These are phyloP conservation scores for Aspergillus egyptiacus DNA, from an alignment of 495 filamentous ascomycete genomes.

Conservation along the genomic window DNA sequence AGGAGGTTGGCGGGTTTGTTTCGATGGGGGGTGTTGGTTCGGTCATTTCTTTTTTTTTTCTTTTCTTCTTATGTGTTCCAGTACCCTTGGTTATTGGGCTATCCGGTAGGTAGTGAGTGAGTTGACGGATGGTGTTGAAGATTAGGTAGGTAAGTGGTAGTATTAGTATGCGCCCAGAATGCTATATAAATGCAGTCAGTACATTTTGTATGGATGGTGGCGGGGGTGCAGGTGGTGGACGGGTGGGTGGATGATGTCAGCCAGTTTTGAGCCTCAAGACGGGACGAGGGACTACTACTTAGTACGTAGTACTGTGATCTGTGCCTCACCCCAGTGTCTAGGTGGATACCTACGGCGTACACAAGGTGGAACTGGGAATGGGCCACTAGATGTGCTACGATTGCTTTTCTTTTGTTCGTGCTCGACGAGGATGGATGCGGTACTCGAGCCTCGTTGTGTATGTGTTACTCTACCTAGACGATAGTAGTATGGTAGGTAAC, in stretches of 20 bases:
- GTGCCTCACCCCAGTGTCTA: no score
- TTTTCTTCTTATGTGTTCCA: no score
- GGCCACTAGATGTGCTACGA: no score
- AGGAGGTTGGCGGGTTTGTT: conserved; percentile 4
- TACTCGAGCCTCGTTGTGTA: neutral
- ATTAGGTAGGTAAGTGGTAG: neutral
- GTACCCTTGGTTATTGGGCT: no score
- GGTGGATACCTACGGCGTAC: neutral
- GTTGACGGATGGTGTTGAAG: neutral
- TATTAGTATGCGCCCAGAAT: no score
- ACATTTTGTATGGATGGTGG: neutral
- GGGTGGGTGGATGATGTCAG: conserved; percentile 42
- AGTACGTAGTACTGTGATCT: no score
- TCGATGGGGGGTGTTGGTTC: conserved; percentile 5
- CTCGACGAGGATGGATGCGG: neutral
- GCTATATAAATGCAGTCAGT: no score
- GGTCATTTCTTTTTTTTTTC: neutral
- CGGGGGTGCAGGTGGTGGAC: no score
- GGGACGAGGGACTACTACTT: no score
- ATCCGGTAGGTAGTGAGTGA: neutral
- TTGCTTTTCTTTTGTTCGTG: no score
- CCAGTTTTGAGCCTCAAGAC: conserved; percentile 7
- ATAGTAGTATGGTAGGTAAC: no score
- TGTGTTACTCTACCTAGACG: conserved; percentile 9
- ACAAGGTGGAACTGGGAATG: neutral